Base-by-base conservation (phyloP, 768 basidiomycete species). In the Mycena chlorophos region DNA sequence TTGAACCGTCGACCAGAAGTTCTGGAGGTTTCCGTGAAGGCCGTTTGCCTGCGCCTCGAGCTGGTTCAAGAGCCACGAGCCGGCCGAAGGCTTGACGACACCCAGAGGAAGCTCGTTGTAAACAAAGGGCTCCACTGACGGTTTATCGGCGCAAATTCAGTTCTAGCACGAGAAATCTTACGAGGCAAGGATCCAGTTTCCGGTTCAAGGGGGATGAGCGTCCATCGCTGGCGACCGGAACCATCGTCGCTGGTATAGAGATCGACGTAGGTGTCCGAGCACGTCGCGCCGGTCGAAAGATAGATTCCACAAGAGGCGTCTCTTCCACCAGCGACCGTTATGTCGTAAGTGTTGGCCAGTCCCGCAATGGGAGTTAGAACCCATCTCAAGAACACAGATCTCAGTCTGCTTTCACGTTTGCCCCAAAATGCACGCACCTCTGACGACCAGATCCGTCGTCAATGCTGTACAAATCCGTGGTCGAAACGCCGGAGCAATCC, bases 401-500 rank as follows among this genome's bases (percentile, higher is more conserved):
- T 10, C 12, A 8, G 16, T 27, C 26, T 52, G 26, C 30, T 19
- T 8, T 19, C 1, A 27, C 14, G 34, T 13, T 28, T 27, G 10
- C 17, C 5, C 26, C 12, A 25, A 23, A 48, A 26, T 26, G 3
- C 19, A 4, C 2, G 29, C 20, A 54, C 56, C 57, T 51, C 22
- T 59, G 58, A n/a, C 58, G 58, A 16, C 58, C 58, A 14, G 54
- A 55, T 5, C 54, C 58, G 29, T 59, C 58, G 38, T 59, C 58
- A 2, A 3, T 16, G 3, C 25, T 14, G 26, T 51, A 59, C 8
- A 59, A 54, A 38, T 59, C 58, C 5, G 58, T 55, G 23, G 38
- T 52, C 1, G 34, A 48, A n/a, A 2, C 14, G 12, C 58, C 58
- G 8, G 4, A 17, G 30, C 58, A 59, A 27, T 23, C 20, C 20